These are phyloP conservation scores for Penicillium sp. DNA, from an alignment of 2,329 filamentous ascomycete species.

Conservation along the genomic window DNA sequence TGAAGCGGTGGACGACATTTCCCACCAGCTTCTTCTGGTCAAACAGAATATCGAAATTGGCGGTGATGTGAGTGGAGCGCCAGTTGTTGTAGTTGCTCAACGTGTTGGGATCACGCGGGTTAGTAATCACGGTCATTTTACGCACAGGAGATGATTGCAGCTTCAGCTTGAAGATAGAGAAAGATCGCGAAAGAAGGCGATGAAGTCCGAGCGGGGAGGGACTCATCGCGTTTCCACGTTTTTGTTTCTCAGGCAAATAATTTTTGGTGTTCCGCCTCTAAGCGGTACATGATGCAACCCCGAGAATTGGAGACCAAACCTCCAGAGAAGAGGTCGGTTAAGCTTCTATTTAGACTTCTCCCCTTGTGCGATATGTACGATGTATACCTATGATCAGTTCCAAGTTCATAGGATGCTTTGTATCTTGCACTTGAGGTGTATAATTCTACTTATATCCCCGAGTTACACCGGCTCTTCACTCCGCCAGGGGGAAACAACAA, in stretches of 20 bases:
- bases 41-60: conserved; percentile 80
- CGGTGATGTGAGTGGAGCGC: conserved; percentile 76
- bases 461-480: neutral
- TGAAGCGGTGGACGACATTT: conserved; percentile 68
- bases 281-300: neutral
- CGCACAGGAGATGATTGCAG: conserved; percentile 14
- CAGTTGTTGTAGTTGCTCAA: conserved; percentile 87
- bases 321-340: neutral
- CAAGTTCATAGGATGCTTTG: neutral
- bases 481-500: neutral
- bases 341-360: neutral
- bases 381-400: neutral
- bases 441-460: neutral
- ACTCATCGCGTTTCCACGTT: neutral
- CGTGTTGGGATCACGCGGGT: conserved; percentile 76
- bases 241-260: neutral
- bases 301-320: neutral
- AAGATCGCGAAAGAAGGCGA: conserved; percentile 1
- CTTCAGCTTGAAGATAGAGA: neutral
- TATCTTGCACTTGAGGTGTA: neutral
- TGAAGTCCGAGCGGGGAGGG: neutral
- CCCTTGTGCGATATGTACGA: neutral
- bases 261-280: neutral
- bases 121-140: conserved; percentile 41
- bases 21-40: conserved; percentile 71